Evolutionary conservation across 1,139 yeast species (phyloP), one percentile per base, ranked within the genome.

Genomic region (Geotrichum carabidarum): DNA sequence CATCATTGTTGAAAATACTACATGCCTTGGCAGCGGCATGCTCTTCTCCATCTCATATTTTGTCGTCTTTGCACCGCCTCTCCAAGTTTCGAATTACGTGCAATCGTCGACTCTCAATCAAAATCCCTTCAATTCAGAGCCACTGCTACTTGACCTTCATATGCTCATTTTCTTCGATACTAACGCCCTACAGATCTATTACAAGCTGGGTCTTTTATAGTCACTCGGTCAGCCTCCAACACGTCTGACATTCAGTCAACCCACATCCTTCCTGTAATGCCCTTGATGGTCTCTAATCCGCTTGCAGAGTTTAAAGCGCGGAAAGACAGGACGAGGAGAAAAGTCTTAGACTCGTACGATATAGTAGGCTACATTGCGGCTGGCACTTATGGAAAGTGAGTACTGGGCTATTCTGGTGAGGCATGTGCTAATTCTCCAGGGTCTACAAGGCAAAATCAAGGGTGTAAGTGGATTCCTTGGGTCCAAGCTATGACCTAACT

Each of bases 361-460:
- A 86, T 94, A 58, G 74, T 89, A 35, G 99, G 99, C 0, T 93
- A 93, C 70, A 94, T 93, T 58, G 99, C 99, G 0, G 96, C 99
- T 0, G 99, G 99, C 41, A 93, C 99, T 0, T 93, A 93, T 69
- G 99, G 99, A 30, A 64, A 54, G 59, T 63, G 56, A 56, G 51
- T 44, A 55, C 44, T 11, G 35, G 4, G 7, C 38, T 2, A 12
- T 31, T 18, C 30, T 8, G n/a, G 42, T 15, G 15, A 22, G 22
- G 9, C 18, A 18, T 35, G 30, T 17, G 55, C 83, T 40, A 38
- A 44, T 36, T 30, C 14, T n/a, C 3, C 30, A 56, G 94, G 61
- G 99, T 93, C 32, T 94, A 90, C 73, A 93, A 93, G 68, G 98
- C 98, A 14, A 80, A 78, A 60, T 73, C 78, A 32, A 65, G 64